phyloP scores from a whole-genome alignment of 805 yeast species.

The Wickerhamomyces canadensis region DNA sequence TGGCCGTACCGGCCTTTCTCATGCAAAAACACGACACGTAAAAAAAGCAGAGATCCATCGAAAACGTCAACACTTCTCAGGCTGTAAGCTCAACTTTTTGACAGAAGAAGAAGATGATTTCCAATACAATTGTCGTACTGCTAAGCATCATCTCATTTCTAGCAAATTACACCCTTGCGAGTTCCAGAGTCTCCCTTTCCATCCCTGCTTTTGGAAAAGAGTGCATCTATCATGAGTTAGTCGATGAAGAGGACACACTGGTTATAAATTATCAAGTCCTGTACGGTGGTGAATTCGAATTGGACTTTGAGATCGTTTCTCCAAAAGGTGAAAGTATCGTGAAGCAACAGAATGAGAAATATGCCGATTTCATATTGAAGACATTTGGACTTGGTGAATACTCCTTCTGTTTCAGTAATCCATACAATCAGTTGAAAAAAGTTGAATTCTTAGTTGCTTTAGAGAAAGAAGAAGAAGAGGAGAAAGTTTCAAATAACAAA shows the following conservation, averaged over 20 bases:
- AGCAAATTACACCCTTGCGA: not conserved
- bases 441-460: constrained; percentile 56
- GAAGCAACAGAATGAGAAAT: constrained; percentile 52
- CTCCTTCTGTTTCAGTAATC: constrained; percentile 60
- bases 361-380: constrained; percentile 54
- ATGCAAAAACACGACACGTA: no score
- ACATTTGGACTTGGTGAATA: constrained; percentile 58
- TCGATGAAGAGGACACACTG: constrained; percentile 32
- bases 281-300: constrained; percentile 63
- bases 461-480: constrained; percentile 33
- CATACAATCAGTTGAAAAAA: constrained; percentile 58
- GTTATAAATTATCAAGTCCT: constrained; percentile 42
- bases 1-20: no score
- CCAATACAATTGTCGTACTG: not conserved
- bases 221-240: constrained; percentile 34
- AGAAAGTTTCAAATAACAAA: constrained; percentile 34
- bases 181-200: constrained; percentile 17
- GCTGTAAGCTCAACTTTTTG: no score
- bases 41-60: no score
- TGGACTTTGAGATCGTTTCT: constrained; percentile 54
- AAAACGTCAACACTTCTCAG: no score
- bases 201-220: constrained; percentile 36
- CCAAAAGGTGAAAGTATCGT: constrained; percentile 47
- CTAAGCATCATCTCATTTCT: not conserved
- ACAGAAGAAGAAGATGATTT: no score